Base-by-base conservation (phyloP, 169 alveolate genomes). In the Eimeria tenella region DNA sequence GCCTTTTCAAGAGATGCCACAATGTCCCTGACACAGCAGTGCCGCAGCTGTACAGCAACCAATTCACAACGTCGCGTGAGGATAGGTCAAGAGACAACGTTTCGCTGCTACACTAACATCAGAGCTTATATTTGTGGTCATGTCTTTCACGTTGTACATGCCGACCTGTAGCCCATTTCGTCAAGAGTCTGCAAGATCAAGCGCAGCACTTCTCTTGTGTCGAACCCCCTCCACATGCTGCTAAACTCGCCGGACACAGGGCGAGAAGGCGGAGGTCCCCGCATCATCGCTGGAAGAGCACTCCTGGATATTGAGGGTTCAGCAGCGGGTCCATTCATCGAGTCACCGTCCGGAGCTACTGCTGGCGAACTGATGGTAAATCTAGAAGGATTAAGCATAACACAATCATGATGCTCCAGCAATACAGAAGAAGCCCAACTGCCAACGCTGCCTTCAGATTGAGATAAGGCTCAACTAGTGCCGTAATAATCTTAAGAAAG, bases 81-180 rank as follows among this genome's bases (percentile, higher is more conserved):
- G 42, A 31, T 0, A 31, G 42, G 42, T 31, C 4, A 31, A 31
- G 42, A 31, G 42, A 31, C 42, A 31, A 31, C 42, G 21, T 31
- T 23, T 52, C 11, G 17, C 31, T 4, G 13, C 10, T 31, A 56
- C 50, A 70, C 11, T 17, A 31, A 31, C 42, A 31, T 31, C 4
- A 0, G 42, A 31, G 42, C 42, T 31, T 31, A 31, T 31, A 31
- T 31, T 31, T 31, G 42, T 31, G 42, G 42, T 31, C 42, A 31
- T 31, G 2, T 31, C 42, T 31, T 31, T 31, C 42, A 31, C 2
- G 42, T 31, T 31, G 0, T 31, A 53, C 79, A n/a, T 8, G 68
- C 91, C 77, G 5, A 83, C 91, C 91, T 83, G 77, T 83, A 83
- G 1, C 91, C 91, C 91, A 83, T 83, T 62, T 83, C 91, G 79